Conservation (phyloP, 768 basidiomycete genomes). For the Boletus reticulatus region DNA sequence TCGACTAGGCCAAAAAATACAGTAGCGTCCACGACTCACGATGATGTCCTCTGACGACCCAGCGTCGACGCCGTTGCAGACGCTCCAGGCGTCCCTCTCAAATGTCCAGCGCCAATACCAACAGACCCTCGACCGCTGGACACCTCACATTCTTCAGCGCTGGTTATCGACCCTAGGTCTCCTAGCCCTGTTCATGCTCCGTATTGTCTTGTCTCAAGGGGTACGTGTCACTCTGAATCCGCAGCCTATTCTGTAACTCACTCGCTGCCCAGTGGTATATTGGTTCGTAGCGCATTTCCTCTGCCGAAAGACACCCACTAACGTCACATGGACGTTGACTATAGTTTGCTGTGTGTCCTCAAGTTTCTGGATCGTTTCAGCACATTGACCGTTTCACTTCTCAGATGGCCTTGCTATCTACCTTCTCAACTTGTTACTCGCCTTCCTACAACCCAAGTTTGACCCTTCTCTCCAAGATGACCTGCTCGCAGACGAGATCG, state of each 20-base stretch:
- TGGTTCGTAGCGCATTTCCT: slow-evolving; percentile 49
- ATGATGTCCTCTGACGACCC: slow-evolving; percentile 37
- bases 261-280: slow-evolving; percentile 75
- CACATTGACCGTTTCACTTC: slow-evolving; percentile 3
- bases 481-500: slow-evolving; percentile 90
- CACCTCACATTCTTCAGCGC: slow-evolving; percentile 84
- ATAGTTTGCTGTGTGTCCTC: slow-evolving; percentile 66
- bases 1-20: not conserved
- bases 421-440: slow-evolving; percentile 91
- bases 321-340: not conserved
- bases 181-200: slow-evolving; percentile 71
- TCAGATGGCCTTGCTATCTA: slow-evolving; percentile 92
- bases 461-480: slow-evolving; percentile 96
- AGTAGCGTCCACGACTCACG: slow-evolving; percentile 4
- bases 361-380: not conserved
- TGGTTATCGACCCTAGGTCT: slow-evolving; percentile 80
- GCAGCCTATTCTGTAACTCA: not conserved
- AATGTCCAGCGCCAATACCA: slow-evolving; percentile 80
- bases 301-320: not conserved
- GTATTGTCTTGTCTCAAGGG: slow-evolving; percentile 87
- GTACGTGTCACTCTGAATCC: slow-evolving; percentile 43
- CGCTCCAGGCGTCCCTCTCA: slow-evolving; percentile 23
- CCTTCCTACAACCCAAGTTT: slow-evolving; percentile 97
- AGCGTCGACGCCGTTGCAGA: slow-evolving; percentile 25
- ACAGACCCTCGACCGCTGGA: slow-evolving; percentile 86